These are phyloP conservation scores for Phytopythium vexans DNA, from an alignment of 352 stramenopile species.

Conservation along the genomic window DNA sequence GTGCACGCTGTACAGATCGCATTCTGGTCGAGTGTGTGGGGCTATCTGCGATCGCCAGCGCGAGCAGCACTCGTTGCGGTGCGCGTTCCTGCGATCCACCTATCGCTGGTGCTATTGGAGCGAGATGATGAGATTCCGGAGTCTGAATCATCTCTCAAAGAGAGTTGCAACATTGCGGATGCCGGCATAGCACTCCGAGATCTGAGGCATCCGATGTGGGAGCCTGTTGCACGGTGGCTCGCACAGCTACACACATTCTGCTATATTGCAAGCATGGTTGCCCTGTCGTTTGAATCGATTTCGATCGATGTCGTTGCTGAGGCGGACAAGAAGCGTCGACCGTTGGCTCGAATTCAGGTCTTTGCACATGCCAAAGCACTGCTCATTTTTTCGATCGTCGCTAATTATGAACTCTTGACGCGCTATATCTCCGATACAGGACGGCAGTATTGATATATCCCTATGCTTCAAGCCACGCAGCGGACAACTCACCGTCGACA, in stretches of 20 bases:
- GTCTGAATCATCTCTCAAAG: too few relatives aligned
- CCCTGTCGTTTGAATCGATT: conserved; percentile 24
- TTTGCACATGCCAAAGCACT: background rate
- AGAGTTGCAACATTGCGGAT: background rate
- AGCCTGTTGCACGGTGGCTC: conserved; percentile 26
- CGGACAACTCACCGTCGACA: too few relatives aligned
- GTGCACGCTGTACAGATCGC: conserved; percentile 34
- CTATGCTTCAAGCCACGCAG: too few relatives aligned
- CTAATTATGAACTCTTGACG: too few relatives aligned
- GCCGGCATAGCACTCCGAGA: background rate
- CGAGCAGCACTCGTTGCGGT: conserved; percentile 40
- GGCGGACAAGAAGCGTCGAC: conserved; percentile 1
- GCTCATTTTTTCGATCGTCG: too few relatives aligned
- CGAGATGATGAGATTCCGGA: background rate
- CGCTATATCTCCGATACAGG: too few relatives aligned
- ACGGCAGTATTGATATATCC: too few relatives aligned
- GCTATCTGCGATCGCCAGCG: conserved; percentile 43
- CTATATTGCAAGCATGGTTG: conserved; percentile 29
- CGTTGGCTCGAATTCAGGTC: conserved; percentile 20
- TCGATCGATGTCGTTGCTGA: conserved; percentile 30
- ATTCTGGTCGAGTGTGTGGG: conserved; percentile 50
- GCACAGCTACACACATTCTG: conserved; percentile 33
- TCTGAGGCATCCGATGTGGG: conserved; percentile 39
- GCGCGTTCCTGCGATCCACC: conserved; percentile 29
- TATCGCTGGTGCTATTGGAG: conserved; percentile 19